phyloP scores from a whole-genome alignment of 2,329 filamentous ascomycete genomes.

The Chrysoporthe cubensis region DNA sequence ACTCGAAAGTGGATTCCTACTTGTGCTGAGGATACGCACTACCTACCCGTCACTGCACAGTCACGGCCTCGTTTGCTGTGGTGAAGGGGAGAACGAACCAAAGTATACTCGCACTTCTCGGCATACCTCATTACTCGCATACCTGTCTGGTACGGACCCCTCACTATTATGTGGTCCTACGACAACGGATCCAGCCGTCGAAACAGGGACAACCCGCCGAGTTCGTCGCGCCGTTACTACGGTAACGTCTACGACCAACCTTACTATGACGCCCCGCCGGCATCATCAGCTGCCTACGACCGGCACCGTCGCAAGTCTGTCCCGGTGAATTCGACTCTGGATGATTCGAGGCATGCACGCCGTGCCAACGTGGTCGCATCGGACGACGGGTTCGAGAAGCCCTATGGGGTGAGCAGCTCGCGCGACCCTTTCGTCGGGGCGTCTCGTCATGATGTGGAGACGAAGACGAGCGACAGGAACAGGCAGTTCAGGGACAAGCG shows the following conservation, averaged over 20 bases:
- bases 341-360: conserved; percentile 4
- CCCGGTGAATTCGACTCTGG: conserved; percentile 6
- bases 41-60: background rate
- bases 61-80: background rate
- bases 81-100: background rate
- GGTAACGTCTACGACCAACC: conserved; percentile 23
- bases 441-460: conserved; percentile 25
- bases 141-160: background rate
- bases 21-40: background rate
- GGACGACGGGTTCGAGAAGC: conserved; percentile 16
- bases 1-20: background rate
- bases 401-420: conserved; percentile 5
- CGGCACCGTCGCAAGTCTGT: conserved; percentile 27
- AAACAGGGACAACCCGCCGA: conserved; percentile 21
- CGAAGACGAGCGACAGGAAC: conserved; percentile 18
- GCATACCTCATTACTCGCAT: background rate
- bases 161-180: conserved; percentile 23
- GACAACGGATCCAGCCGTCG: conserved; percentile 24
- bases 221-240: conserved; percentile 19
- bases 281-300: conserved; percentile 9
- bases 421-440: conserved; percentile 2
- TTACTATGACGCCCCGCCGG: conserved; percentile 11
- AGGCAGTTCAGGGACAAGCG: conserved; percentile 23
- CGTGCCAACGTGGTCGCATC: conserved; percentile 25
- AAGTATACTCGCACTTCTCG: background rate